Base-by-base conservation (phyloP, 805 yeast genomes). In the Dipodascus albidus region DNA sequence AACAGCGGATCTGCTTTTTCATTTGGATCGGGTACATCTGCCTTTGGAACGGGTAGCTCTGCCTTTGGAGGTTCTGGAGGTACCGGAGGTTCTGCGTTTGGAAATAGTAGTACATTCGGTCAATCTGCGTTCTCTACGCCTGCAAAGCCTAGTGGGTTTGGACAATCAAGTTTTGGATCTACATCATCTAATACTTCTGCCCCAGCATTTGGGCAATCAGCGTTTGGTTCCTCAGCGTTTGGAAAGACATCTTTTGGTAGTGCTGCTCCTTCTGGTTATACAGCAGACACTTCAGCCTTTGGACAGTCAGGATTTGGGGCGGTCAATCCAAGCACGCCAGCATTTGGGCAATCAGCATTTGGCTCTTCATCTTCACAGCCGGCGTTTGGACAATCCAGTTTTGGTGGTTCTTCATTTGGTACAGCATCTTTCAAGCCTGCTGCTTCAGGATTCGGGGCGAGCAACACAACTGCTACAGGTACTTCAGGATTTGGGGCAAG, bases 41-140 rank as follows among this genome's bases (percentile, higher is more conserved):
- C 59, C 3, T 60, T 60, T 17, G 53, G 62, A 17, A 58, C 61
- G 49, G 63, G 62, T 19, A 48, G 33, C 50, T 51, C 53, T 27
- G 41, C 55, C 23, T 44, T 49, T 38, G 52, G 48, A 22, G n/a
- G n/a, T n/a, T n/a, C n/a, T n/a, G n/a, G n/a, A n/a, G n/a, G n/a
- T n/a, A 52, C 61, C 3, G 48, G 51, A 33, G 56, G 31, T 19
- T 41, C 42, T 33, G 53, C 27, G 47, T 53, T 8, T 23, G 44
- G 44, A 38, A 38, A 38, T 14, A 14, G 17, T 38, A 11, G 20
- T 4, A 38, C 44, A 38, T 38, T 38, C n/a, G 44, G 44, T 6
- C 20, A 14, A 6, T 38, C 44, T 4, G 17, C 44, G 20, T 14
- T 17, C 6, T n/a, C 44, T 11, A n/a, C 44, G 20, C 20, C 44